These are phyloP conservation scores for Cryptosporidium canis DNA, from an alignment of 169 alveolate genomes.

Conservation along the genomic window DNA sequence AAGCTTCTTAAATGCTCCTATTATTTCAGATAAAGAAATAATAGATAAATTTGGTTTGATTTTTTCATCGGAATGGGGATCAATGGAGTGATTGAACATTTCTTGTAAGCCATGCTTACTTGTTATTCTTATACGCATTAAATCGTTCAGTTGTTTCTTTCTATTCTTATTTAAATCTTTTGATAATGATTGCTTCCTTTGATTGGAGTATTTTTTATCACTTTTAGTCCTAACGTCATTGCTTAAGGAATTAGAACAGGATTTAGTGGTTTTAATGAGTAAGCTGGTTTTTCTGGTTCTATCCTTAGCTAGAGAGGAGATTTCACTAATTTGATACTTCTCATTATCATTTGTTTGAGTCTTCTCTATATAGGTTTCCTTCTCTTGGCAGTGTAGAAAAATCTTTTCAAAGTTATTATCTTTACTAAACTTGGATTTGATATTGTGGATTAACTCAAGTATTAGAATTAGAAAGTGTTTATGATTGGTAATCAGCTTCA, in stretches of 20 bases:
- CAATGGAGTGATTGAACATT: background rate
- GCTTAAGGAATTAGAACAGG: background rate
- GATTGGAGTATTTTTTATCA: background rate
- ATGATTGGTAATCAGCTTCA: slow-evolving; percentile 27
- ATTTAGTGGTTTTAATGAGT: slow-evolving; percentile 1
- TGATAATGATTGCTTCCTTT: background rate
- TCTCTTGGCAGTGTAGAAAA: background rate
- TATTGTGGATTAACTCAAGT: background rate
- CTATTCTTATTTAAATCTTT: background rate
- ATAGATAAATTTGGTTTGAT: background rate
- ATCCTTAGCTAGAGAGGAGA: background rate
- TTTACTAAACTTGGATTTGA: slow-evolving; percentile 13
- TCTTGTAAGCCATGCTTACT: background rate
- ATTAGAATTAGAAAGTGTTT: slow-evolving; percentile 11
- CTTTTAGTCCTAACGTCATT: background rate
- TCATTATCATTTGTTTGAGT: background rate
- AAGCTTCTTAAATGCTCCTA: background rate
- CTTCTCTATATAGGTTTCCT: background rate
- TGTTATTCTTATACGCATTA: slow-evolving; percentile 17
- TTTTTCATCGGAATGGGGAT: background rate
- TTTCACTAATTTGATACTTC: slow-evolving; percentile 6
- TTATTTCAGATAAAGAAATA: background rate
- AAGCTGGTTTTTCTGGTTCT: slow-evolving; percentile 25
- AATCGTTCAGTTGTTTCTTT: slow-evolving; percentile 18
- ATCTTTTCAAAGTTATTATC: slow-evolving; percentile 20